These are phyloP conservation scores for Bipolaris victoriae DNA, from an alignment of 2,329 filamentous ascomycete genomes.

Conservation along the genomic window DNA sequence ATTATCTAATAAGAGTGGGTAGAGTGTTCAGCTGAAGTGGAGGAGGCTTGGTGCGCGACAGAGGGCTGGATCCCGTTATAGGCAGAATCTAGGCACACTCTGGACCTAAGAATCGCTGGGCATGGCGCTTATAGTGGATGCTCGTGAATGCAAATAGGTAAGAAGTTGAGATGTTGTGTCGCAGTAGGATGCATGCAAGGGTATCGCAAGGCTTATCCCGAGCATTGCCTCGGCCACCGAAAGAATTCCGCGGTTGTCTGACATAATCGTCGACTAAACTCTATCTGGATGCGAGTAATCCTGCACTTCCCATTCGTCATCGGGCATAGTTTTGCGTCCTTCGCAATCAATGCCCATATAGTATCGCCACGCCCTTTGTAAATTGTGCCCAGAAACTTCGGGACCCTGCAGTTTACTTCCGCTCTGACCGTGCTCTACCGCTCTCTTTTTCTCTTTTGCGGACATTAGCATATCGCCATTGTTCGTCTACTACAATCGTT, in stretches of 20 bases:
- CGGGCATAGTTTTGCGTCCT: constrained; percentile 14
- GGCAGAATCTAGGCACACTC: neutral
- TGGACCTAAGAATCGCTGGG: neutral
- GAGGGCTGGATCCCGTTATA: neutral
- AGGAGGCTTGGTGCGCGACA: neutral
- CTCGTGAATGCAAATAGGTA: neutral
- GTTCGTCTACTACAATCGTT: neutral
- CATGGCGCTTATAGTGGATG: neutral
- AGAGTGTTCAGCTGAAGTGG: neutral
- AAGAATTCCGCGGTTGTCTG: constrained; percentile 2
- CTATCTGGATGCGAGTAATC: constrained; percentile 17
- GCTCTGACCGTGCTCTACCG: neutral
- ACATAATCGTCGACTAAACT: constrained; percentile 6
- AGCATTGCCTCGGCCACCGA: neutral
- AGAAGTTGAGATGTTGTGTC: neutral
- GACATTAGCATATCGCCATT: neutral
- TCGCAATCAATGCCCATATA: constrained; percentile 1
- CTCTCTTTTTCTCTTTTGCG: neutral
- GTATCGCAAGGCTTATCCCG: neutral
- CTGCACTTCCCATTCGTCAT: constrained; percentile 12
- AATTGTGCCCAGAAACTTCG: neutral
- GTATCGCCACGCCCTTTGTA: constrained; percentile 5
- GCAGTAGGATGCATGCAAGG: neutral
- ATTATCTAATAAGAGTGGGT: neutral
- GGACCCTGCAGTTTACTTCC: neutral